Evolutionary conservation across 164 flowering plant species (phyloP).

Genomic region (Annona squamosa): DNA sequence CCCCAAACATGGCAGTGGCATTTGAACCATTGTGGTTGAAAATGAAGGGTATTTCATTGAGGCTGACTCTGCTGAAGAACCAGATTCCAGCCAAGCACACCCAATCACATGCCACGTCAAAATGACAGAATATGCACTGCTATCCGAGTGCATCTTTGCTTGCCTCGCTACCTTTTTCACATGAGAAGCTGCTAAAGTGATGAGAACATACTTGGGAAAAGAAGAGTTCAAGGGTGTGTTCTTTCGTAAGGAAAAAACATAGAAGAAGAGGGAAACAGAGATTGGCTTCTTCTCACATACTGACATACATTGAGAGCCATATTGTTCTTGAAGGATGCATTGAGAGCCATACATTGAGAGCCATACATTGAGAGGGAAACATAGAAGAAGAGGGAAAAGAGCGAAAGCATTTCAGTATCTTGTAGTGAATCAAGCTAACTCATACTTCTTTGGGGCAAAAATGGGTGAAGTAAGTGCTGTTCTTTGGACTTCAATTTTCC

Average conservation of each 20-base stretch:
- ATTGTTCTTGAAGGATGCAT: too few species aligned
- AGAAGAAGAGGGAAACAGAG: not conserved
- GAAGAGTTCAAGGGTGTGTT: too few species aligned
- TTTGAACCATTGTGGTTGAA: too few species aligned
- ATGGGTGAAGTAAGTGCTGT: conserved; percentile 4
- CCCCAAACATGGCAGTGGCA: too few species aligned
- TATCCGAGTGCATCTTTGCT: not conserved
- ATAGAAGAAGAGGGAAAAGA: not conserved
- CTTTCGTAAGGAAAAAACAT: not conserved
- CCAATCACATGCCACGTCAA: not conserved
- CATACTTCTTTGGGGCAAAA: not conserved
- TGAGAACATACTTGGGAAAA: not conserved
- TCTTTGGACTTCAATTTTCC: not conserved
- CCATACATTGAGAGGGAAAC: too few species aligned
- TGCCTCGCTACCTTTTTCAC: not conserved
- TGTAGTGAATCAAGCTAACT: not conserved
- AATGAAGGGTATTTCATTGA: not conserved
- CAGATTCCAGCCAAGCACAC: not conserved
- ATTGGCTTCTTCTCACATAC: not conserved
- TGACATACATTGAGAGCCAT: not conserved
- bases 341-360: too few species aligned
- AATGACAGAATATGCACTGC: not conserved
- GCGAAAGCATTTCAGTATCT: not conserved
- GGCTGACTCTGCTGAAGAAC: not conserved
- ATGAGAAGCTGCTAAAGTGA: not conserved